phyloP scores from a whole-genome alignment of 1,284 basidiomycete species.

The Tilletia indica region DNA sequence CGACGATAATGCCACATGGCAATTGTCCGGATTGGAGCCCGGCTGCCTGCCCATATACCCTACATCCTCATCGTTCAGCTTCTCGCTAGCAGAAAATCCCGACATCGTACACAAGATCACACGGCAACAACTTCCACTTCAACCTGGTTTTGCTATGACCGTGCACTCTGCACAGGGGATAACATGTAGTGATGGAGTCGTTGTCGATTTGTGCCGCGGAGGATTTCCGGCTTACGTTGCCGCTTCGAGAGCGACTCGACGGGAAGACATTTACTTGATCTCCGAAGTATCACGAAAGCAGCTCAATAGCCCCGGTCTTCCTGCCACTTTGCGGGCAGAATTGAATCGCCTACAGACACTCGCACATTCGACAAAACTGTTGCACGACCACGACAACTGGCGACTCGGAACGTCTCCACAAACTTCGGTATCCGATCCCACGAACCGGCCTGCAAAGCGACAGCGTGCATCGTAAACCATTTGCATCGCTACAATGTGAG shows the following conservation, averaged over 20 bases:
- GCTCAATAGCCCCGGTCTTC: background rate
- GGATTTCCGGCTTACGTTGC: background rate
- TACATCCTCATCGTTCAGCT: background rate
- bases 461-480: too few species aligned
- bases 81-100: background rate
- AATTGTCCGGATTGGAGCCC: background rate
- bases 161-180: background rate
- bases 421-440: too few species aligned
- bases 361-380: background rate
- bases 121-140: background rate
- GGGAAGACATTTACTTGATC: background rate
- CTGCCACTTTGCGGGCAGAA: background rate
- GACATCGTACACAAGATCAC: background rate
- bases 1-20: background rate
- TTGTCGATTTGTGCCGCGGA: background rate
- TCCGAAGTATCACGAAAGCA: background rate
- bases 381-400: background rate
- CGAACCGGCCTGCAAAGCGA: too few species aligned
- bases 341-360: background rate
- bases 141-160: background rate
- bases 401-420: too few species aligned
- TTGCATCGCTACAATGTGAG: too few species aligned
- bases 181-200: background rate
- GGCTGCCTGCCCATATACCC: background rate
- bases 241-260: background rate